A percentile compares a stretch with the other conserved stretches of the same genome.
Evolutionary conservation across 768 basidiomycete genomes (phyloP).

Genomic region (Hericium erinaceus): DNA sequence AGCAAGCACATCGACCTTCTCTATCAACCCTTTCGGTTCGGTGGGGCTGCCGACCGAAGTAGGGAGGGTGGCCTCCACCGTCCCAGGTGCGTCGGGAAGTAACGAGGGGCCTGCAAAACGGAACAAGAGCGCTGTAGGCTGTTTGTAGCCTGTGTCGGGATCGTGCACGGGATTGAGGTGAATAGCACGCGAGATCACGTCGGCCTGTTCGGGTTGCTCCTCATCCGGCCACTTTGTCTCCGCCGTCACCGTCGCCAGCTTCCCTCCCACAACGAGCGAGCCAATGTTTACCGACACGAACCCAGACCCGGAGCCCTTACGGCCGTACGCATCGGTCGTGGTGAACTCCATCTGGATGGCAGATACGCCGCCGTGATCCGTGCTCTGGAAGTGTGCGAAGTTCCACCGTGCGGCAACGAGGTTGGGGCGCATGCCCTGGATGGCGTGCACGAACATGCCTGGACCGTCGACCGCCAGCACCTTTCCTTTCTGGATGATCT

Average conservation of each 20-base stretch:
- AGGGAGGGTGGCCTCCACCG: slow-evolving; percentile 44
- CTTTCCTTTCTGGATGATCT: slow-evolving; percentile 56
- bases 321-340: slow-evolving; percentile 72
- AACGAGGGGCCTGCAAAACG: slow-evolving; percentile 73
- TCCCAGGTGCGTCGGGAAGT: slow-evolving; percentile 39
- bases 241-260: slow-evolving; percentile 67
- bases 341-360: slow-evolving; percentile 96
- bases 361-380: slow-evolving; percentile 61
- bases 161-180: slow-evolving; percentile 59
- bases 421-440: slow-evolving; percentile 97
- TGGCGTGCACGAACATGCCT: slow-evolving; percentile 90
- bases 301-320: slow-evolving; percentile 71
- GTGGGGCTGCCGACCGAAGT: slow-evolving; percentile 49
- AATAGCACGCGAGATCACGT: slow-evolving; percentile 52
- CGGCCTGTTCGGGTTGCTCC: slow-evolving; percentile 30
- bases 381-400: slow-evolving; percentile 85
- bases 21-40: slow-evolving; percentile 67
- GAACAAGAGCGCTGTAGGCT: slow-evolving; percentile 60
- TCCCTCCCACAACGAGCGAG: slow-evolving; percentile 70
- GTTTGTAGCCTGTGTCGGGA: slow-evolving; percentile 71
- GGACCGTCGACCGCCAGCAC: slow-evolving; percentile 48
- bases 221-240: slow-evolving; percentile 73
- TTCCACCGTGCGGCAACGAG: slow-evolving; percentile 92
- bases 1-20: slow-evolving; percentile 91
- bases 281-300: slow-evolving; percentile 83